Evolutionary conservation across 2,329 filamentous ascomycete species (phyloP), one percentile per base, ranked within the genome.

Genomic region (Monilinia vaccinii-corymbosi): DNA sequence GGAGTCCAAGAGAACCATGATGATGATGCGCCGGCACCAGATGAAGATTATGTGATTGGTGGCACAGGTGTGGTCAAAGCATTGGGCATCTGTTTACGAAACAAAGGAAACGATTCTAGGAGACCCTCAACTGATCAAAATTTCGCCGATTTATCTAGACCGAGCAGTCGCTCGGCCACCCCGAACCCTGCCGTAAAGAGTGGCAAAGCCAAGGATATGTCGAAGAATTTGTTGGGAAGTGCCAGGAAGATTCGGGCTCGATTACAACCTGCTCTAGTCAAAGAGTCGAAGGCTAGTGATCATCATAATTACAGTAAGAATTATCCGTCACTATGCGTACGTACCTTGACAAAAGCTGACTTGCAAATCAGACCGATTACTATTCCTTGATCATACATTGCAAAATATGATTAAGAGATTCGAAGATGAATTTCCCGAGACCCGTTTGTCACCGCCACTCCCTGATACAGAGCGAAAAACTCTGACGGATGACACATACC

Each of bases 1-100:
- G 73, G 81, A 70, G 66, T 73, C 67, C 64, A 80, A 11, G 72
- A 74, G 16, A 77, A 75, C 51, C 73, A 82, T 25, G 84, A 87
- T 49, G 82, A 86, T 25, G 79, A 84, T 47, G 84, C 87, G 3
- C 79, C 85, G 13, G 87, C 91, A 8, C 89, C 91, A 0, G 91
- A 96, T 65, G 88, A 96, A 61, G 91, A 97, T 72, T 97, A 97
- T 73, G 91, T 97, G 48, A 94, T 97, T 68, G 92, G 93, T 23
- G 93, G 93, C 18, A 96, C 91, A 0, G 94, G 93, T 31, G 91
- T 99, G 1, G 93, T 96, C 52, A 97, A 96, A 75, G 94, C 94
- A 5, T 78, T 99, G 49, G 86, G 90, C 58, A 95, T 95, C 68
- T 96, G 92, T 69, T 78, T 99, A 53, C 87, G 91, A 67, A 95